phyloP scores from a whole-genome alignment of 805 yeast species.

The Pichia kluyveri region DNA sequence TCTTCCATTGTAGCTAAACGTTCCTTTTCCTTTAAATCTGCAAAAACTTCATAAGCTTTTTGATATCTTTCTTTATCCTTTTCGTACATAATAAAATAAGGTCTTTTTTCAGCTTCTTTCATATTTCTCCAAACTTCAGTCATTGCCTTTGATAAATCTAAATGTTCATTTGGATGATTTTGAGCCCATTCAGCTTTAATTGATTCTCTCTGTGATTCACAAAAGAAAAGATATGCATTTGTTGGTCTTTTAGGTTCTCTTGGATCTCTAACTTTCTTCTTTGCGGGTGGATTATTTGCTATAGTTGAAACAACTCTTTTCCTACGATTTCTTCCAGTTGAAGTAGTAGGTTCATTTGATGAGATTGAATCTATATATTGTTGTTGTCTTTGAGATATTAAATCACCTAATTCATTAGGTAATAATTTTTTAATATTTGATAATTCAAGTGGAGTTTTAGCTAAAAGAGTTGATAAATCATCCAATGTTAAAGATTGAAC shows the following conservation, averaged over 20 bases:
- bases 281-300: constrained; percentile 17
- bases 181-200: constrained; percentile 50
- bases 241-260: constrained; percentile 83
- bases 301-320: constrained; percentile 12
- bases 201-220: constrained; percentile 77
- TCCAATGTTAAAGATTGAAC: constrained; percentile 19
- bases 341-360: background rate
- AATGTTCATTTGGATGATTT: constrained; percentile 39
- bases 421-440: constrained; percentile 10
- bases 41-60: constrained; percentile 51
- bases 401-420: constrained; percentile 7
- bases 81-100: constrained; percentile 66
- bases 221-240: constrained; percentile 79
- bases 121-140: constrained; percentile 82
- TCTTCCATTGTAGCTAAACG: constrained; percentile 3
- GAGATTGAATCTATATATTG: background rate
- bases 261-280: constrained; percentile 55
- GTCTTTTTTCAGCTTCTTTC: constrained; percentile 58
- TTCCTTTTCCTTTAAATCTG: constrained; percentile 18
- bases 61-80: constrained; percentile 71
- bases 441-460: constrained; percentile 19
- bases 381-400: constrained; percentile 7
- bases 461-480: constrained; percentile 21
- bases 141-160: constrained; percentile 67
- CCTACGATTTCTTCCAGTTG: constrained; percentile 1